Base-by-base conservation (phyloP, 768 basidiomycete genomes). In the Hebeloma cylindrosporum region DNA sequence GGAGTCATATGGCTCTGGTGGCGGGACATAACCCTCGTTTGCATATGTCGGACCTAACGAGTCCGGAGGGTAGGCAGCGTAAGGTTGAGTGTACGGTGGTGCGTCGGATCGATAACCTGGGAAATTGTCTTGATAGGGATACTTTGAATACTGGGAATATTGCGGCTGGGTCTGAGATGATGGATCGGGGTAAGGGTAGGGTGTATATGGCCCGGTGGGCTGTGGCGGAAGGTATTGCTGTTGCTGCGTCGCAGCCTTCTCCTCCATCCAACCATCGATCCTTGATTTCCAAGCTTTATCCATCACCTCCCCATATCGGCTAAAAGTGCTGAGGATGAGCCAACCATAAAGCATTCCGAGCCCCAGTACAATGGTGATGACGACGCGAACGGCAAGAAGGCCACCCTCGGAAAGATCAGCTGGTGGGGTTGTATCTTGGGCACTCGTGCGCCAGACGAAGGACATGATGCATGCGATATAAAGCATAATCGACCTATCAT, bases 401-500 rank as follows among this genome's bases (percentile, higher is more conserved):
- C 16, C 28, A 7, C 22, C 21, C 2, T 38, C 22, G 3, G 52
- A 53, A 13, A 50, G 10, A 1, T 29, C 23, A 3, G 48, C 2
- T 0, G 63, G 57, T 14, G 57, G 40, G n/a, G 29, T 3, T 0
- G 62, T 53, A 34, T 77, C 71, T n/a, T 56, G 47, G 0, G 71
- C 63, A 8, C 77, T 78, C 0, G 71, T 72, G 18, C 74, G 68
- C 82, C 79, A 83, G 44, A 82, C 69, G 48, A 74, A 83, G 4
- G 75, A 63, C 56, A 83, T 71, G 52, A 84, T 79, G 16, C 78
- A 73, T 11, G 69, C 58, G 40, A 77, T 53, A 58, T 82, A 53
- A 22, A 77, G 62, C n/a, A 80, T 71, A 51, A 83, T 74, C 1
- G 82, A 79, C 76, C 76, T 77, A 14, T 16, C 5, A 25, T 7